phyloP scores from a whole-genome alignment of 257 asterid genomes.

The Gentiana straminea region DNA sequence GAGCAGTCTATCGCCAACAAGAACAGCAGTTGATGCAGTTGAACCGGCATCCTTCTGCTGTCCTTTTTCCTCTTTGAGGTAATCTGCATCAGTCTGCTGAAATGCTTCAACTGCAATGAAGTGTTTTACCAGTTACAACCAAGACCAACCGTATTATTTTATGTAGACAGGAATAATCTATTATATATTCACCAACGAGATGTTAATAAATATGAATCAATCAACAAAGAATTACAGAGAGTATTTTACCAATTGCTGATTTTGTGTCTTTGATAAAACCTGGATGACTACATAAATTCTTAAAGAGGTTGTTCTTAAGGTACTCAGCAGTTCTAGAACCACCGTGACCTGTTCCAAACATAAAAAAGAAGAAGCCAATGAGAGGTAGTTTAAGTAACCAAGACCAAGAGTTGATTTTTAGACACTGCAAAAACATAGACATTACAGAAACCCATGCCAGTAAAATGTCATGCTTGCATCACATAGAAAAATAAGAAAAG shows the following conservation, averaged over 20 bases:
- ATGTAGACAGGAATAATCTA: background rate
- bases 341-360: slow-evolving; percentile 51
- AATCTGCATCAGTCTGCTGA: slow-evolving; percentile 55
- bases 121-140: slow-evolving; percentile 5
- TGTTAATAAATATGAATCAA: too few relatives aligned
- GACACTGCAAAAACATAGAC: background rate
- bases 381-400: background rate
- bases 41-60: slow-evolving; percentile 79
- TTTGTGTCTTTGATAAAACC: slow-evolving; percentile 52
- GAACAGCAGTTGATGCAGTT: slow-evolving; percentile 71
- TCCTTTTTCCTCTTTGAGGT: slow-evolving; percentile 54
- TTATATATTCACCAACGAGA: too few relatives aligned
- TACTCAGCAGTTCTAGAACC: slow-evolving; percentile 73
- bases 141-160: background rate
- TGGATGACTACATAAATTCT: slow-evolving; percentile 61
- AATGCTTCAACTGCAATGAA: slow-evolving; percentile 57
- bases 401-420: background rate
- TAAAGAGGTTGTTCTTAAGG: slow-evolving; percentile 64
- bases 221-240: background rate
- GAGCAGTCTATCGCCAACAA: slow-evolving; percentile 47
- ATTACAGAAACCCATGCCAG: too few relatives aligned
- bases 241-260: slow-evolving; percentile 56
- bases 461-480: too few relatives aligned
- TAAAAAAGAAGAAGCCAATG: background rate
- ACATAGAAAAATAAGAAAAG: too few relatives aligned